These are phyloP conservation scores for Trichothecium roseum DNA, from an alignment of 2,329 filamentous ascomycete genomes.

Conservation along the genomic window DNA sequence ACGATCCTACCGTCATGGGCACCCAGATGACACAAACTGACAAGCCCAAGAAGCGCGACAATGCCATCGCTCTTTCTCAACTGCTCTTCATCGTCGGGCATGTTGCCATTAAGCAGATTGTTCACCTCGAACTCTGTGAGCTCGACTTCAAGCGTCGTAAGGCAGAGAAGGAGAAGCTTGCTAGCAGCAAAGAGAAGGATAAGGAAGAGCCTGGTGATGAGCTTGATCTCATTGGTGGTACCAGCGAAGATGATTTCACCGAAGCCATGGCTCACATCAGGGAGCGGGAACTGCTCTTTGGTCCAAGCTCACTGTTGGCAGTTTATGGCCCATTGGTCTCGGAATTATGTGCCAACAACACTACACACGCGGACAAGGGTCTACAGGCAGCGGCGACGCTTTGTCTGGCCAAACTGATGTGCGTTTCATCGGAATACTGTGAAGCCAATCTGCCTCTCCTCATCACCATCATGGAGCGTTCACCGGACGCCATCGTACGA, in stretches of 20 bases:
- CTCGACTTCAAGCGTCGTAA: constrained; percentile 96
- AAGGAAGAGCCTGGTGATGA: constrained; percentile 65
- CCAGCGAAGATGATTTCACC: constrained; percentile 86
- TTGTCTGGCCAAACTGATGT: constrained; percentile 97
- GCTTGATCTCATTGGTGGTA: constrained; percentile 91
- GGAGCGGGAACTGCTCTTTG: constrained; percentile 74
- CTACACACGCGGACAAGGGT: constrained; percentile 77
- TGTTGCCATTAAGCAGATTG: constrained; percentile 97
- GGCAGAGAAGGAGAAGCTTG: constrained; percentile 70
- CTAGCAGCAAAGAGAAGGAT: constrained; percentile 35
- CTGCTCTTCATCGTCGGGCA: constrained; percentile 92
- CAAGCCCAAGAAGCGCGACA: constrained; percentile 48
- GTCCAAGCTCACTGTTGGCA: constrained; percentile 72
- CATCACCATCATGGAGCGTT: constrained; percentile 96
- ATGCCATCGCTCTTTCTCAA: constrained; percentile 72
- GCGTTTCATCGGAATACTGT: constrained; percentile 92
- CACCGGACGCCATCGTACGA: constrained; percentile 80
- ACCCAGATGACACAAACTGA: constrained; percentile 16
- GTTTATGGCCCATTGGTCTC: constrained; percentile 86
- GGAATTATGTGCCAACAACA: constrained; percentile 93
- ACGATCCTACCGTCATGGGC: constrained; percentile 17
- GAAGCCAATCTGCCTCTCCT: constrained; percentile 85
- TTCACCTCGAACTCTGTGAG: constrained; percentile 94
- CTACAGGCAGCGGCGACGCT: constrained; percentile 89
- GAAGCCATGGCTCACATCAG: constrained; percentile 78